Evolutionary conservation across 805 yeast species (phyloP), one percentile per base, ranked within the genome.

Genomic region (Schizosaccharomyces octosporus): DNA sequence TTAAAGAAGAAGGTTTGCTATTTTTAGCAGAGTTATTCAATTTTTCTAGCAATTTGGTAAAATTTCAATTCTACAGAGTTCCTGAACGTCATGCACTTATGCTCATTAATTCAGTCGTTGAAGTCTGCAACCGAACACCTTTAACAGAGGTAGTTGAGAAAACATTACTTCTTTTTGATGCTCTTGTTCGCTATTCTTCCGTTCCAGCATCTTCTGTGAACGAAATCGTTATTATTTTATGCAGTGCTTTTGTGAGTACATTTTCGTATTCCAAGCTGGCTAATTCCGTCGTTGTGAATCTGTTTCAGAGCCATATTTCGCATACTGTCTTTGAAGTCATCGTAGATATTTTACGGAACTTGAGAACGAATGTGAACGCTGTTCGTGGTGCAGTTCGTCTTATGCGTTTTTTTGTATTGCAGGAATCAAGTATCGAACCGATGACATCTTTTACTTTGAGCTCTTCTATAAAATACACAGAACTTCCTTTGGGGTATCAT

Each of bases 21-120:
- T 65, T 66, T 48, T 66, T 72, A 62, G 68, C 66, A 45, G 61
- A 63, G 13, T 64, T 78, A 15, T 63, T 79, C 45, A 63, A 65
- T 1, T 78, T 75, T 65, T 67, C 77, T 11, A 70, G 69, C 36
- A 76, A 76, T 62, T 75, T 80, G 62, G 69, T 81, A 55, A 76
- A 76, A 65, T 76, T 71, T 70, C 80, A 77, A 64, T 75, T 74
- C 64, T 72, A 74, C 19, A 65, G 74, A 3, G 71, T 79, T 62
- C 78, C 76, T 42, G 79, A 75, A 39, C 60, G 62, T 2, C 74
- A 74, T 24, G 66, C 74, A 4, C 69, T 72, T 7, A 63, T 66
- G 0, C 65, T 79, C 3, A 63, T 80, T 27, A 64, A 67, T 11
- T 67, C 66, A 29, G 66, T 74, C 1, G 72, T 76, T 1, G 68